Evolutionary conservation across 257 asterid genomes (phyloP), one percentile per base, ranked within the genome.

Genomic region (Jacaranda mimosifolia): DNA sequence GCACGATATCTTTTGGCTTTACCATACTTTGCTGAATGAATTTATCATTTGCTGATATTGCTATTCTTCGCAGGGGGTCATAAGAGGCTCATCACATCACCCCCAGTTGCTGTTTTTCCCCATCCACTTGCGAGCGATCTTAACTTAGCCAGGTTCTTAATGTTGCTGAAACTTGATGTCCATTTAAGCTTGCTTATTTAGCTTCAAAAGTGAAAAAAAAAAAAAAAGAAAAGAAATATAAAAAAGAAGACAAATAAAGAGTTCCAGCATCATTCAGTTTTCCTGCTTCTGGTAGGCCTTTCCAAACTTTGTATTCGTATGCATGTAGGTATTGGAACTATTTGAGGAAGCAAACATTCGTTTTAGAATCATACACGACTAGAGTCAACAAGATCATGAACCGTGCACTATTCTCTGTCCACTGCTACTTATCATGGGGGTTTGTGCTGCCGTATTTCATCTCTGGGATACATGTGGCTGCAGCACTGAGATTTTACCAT

Each of bases 71-170:
- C 85, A 89, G 97, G 90, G 78, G 96, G 92, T 59, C 87, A 91
- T 84, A 87, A 89, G 87, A 80, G 88, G 83, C 91, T 91, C 59
- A 91, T 91, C 74, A 89, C 89, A 19, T 91, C 96, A 7, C 96
- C 97, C 57, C 97, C 97, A 18, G 91, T 91, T 85, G 95, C 96
- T 18, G 92, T 91, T 73, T 91, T 91, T 74, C 97, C 97, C 45
- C 97, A 91, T 75, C 97, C 97, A 76, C 92, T 91, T 73, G 89
- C 97, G 39, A 91, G 85, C 57, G 96, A 91, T 85, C 93, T 91
- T 35, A 91, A 80, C 86, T 91, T 91, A 82, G 80, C 90, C 60
- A 92, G 96, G 96, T 87, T 51, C 78, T 81, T 82, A 43, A 11
- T 48, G 13, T 26, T 6, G 55, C 56, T 19, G 10, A 35, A 72